Conservation (phyloP, 1,284 basidiomycete species). For the Ganoderma sinense region DNA sequence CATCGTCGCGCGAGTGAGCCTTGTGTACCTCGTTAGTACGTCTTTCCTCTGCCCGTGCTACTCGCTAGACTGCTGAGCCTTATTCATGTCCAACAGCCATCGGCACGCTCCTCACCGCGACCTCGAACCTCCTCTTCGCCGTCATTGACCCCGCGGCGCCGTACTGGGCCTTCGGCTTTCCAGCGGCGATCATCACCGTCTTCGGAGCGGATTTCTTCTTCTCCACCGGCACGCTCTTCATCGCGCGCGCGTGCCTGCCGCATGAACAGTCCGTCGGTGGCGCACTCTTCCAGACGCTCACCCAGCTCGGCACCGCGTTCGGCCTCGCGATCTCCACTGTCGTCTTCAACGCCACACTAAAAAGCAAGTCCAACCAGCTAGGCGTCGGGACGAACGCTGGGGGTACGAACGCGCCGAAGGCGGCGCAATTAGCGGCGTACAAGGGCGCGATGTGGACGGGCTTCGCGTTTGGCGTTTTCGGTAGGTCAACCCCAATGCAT, state of each 20-base stretch:
- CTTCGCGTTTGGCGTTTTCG: constrained; percentile 66
- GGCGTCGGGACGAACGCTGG: constrained; percentile 42
- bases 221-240: constrained; percentile 77
- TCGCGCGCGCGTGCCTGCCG: constrained; percentile 72
- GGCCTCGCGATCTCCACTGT: constrained; percentile 82
- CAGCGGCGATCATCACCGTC: constrained; percentile 75
- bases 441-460: constrained; percentile 69
- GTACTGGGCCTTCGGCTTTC: constrained; percentile 88
- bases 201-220: constrained; percentile 86
- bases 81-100: constrained; percentile 41
- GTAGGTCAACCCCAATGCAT: constrained; percentile 40
- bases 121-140: constrained; percentile 79
- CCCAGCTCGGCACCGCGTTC: constrained; percentile 78
- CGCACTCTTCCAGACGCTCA: constrained; percentile 81
- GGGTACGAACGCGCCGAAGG: not conserved
- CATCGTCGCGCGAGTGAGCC: constrained; percentile 61
- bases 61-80: not conserved
- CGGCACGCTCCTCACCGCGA: constrained; percentile 70
- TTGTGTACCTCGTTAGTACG: constrained; percentile 65
- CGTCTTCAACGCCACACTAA: constrained; percentile 64
- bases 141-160: constrained; percentile 64
- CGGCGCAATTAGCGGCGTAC: constrained; percentile 60
- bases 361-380: constrained; percentile 38
- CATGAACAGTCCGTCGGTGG: constrained; percentile 85
- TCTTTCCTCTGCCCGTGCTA: constrained; percentile 4